Evolutionary conservation across 495 filamentous ascomycete genomes (phyloP).

Genomic region (Trichodelitschia bisporula): DNA sequence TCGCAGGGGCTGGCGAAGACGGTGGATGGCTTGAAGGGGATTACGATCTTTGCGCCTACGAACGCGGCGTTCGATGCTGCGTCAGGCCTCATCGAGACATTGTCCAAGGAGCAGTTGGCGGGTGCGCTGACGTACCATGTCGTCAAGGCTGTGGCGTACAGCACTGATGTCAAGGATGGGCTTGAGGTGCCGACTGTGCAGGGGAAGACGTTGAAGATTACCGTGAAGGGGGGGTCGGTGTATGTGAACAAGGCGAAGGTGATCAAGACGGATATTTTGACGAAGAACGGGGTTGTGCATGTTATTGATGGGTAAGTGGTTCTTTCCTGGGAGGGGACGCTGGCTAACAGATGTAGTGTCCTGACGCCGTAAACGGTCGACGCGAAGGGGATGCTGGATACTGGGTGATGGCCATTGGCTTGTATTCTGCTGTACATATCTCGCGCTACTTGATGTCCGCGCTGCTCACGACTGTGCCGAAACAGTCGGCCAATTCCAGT

Average conservation of each 20-base stretch:
- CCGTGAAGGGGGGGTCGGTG: conserved; percentile 21
- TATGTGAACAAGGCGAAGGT: conserved; percentile 31
- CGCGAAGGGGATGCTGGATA: no score
- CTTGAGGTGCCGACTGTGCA: conserved; percentile 19
- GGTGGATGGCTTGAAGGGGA: conserved; percentile 19
- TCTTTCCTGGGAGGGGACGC: no score
- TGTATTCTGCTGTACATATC: no score
- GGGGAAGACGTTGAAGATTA: conserved; percentile 27
- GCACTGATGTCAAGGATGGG: conserved; percentile 19
- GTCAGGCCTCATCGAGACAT: conserved; percentile 22
- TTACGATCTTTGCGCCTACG: conserved; percentile 38
- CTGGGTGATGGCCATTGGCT: no score
- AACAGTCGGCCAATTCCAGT: conserved; percentile 14
- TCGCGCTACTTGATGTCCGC: conserved; percentile 15
- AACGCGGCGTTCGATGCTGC: conserved; percentile 38
- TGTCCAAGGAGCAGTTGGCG: conserved; percentile 22
- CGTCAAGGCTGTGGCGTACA: conserved; percentile 25
- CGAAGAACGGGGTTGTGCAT: conserved; percentile 44
- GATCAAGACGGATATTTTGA: conserved; percentile 30
- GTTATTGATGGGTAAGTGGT: no score
- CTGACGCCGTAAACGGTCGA: no score
- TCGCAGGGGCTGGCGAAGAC: conserved; percentile 18
- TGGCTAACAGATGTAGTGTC: no score
- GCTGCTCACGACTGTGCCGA: conserved; percentile 15
- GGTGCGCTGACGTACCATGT: conserved; percentile 33